Percentiles rank a stretch among this genome's conserved stretches.
Evolutionary conservation across 2,329 filamentous ascomycete genomes (phyloP).

Genomic region (Colletotrichum cuscutae): DNA sequence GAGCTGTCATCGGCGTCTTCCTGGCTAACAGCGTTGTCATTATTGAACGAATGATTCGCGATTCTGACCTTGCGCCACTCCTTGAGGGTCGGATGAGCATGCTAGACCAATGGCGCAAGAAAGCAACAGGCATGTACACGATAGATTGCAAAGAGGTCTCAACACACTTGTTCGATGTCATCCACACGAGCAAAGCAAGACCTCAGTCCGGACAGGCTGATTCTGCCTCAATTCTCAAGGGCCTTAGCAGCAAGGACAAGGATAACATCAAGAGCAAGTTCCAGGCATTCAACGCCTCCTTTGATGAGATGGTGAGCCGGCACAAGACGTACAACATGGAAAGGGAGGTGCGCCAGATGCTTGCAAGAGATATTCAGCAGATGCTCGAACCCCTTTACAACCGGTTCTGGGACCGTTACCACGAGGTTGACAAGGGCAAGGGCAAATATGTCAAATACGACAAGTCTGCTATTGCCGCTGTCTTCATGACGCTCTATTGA

Average conservation of each 20-base stretch:
- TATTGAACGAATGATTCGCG: slow-evolving; percentile 84
- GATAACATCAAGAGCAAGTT: slow-evolving; percentile 98
- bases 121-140: slow-evolving; percentile 82
- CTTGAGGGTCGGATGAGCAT: slow-evolving; percentile 73
- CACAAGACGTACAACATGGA: slow-evolving; percentile 93
- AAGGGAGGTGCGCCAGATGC: slow-evolving; percentile 82
- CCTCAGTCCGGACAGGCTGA: slow-evolving; percentile 82
- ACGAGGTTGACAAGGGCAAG: slow-evolving; percentile 97
- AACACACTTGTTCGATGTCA: slow-evolving; percentile 86
- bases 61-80: slow-evolving; percentile 80
- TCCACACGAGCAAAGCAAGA: slow-evolving; percentile 85
- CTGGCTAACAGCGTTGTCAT: slow-evolving; percentile 88
- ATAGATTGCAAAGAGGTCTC: slow-evolving; percentile 91
- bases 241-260: slow-evolving; percentile 88
- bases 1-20: slow-evolving; percentile 86
- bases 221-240: slow-evolving; percentile 85
- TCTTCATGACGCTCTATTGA: slow-evolving; percentile 65
- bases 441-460: slow-evolving; percentile 99
- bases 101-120: slow-evolving; percentile 89
- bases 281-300: slow-evolving; percentile 86
- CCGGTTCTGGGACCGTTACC: slow-evolving; percentile 96
- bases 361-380: slow-evolving; percentile 86
- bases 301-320: slow-evolving; percentile 86
- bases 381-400: slow-evolving; percentile 95
- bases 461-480: slow-evolving; percentile 79